phyloP scores from a whole-genome alignment of 2,329 filamentous ascomycete genomes.

The Alternaria sp. region DNA sequence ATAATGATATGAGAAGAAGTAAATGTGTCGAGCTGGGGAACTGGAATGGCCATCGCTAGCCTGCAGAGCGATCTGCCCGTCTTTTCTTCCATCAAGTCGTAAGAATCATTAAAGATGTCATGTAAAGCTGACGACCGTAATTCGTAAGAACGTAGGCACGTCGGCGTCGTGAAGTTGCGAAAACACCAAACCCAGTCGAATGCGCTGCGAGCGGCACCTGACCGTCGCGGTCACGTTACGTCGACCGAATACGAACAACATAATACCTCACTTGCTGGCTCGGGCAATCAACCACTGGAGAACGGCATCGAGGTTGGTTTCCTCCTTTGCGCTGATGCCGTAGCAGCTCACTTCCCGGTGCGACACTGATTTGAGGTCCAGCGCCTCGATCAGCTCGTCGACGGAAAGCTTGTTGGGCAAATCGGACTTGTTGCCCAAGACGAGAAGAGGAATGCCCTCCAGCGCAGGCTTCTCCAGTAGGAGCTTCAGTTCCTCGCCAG shows the following conservation, averaged over 20 bases:
- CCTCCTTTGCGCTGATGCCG: constrained; percentile 97
- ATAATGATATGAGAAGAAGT: constrained; percentile 27
- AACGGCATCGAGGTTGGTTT: constrained; percentile 97
- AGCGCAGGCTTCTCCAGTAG: constrained; percentile 84
- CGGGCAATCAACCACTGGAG: constrained; percentile 95
- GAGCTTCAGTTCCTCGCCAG: constrained; percentile 89
- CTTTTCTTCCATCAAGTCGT: constrained; percentile 60
- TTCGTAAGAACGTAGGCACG: constrained; percentile 44
- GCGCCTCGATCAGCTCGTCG: constrained; percentile 90
- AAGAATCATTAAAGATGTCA: constrained; percentile 58
- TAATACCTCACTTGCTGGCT: constrained; percentile 59
- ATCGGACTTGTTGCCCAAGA: constrained; percentile 97
- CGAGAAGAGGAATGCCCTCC: constrained; percentile 87
- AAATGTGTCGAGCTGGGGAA: constrained; percentile 46
- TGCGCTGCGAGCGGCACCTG: constrained; percentile 31
- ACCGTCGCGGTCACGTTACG: constrained; percentile 34
- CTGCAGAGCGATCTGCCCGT: constrained; percentile 53
- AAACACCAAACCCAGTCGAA: constrained; percentile 27
- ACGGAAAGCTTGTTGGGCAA: constrained; percentile 88
- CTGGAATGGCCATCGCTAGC: constrained; percentile 57
- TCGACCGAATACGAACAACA: constrained; percentile 18
- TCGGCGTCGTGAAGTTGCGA: constrained; percentile 41
- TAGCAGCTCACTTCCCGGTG: constrained; percentile 97
- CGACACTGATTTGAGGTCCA: constrained; percentile 87
- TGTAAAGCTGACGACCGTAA: constrained; percentile 49